These are phyloP conservation scores for Penicillium turbatum DNA, from an alignment of 495 filamentous ascomycete genomes.

Conservation along the genomic window DNA sequence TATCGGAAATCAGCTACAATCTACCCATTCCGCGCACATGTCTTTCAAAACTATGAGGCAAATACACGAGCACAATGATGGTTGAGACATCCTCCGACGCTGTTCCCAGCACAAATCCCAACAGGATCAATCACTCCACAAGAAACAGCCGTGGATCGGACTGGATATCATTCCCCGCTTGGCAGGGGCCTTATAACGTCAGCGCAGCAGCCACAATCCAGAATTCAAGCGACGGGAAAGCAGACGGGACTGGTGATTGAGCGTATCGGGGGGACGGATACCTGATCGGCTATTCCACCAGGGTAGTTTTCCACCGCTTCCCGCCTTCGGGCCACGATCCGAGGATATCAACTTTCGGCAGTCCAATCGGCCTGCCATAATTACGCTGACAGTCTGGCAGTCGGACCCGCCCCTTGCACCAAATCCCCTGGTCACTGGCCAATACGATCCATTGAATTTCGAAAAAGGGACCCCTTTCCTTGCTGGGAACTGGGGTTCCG, in stretches of 20 bases:
- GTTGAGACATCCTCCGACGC: neutral
- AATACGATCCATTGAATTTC: neutral
- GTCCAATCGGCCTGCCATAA: conserved; percentile 8
- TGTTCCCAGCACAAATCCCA: neutral
- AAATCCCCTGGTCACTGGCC: neutral
- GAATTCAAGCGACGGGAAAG: too few relatives aligned
- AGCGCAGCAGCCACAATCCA: too few relatives aligned
- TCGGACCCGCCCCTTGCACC: neutral
- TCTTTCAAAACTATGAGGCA: too few relatives aligned
- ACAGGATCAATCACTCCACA: neutral
- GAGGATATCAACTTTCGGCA: conserved; percentile 4
- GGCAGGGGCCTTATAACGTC: neutral
- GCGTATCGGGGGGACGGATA: conserved; percentile 3
- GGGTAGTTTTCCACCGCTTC: conserved; percentile 16
- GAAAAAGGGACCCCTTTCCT: neutral
- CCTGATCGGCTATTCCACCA: conserved; percentile 21
- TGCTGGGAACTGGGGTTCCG: neutral
- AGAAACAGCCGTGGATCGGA: neutral
- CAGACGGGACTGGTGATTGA: neutral
- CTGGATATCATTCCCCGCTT: neutral
- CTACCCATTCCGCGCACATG: neutral
- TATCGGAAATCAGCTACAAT: neutral
- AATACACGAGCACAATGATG: too few relatives aligned
- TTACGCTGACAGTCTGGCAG: neutral
- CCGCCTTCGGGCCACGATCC: conserved; percentile 7